Base-by-base conservation (phyloP, 176 grass and related monocot species). In the Zea mays region DNA sequence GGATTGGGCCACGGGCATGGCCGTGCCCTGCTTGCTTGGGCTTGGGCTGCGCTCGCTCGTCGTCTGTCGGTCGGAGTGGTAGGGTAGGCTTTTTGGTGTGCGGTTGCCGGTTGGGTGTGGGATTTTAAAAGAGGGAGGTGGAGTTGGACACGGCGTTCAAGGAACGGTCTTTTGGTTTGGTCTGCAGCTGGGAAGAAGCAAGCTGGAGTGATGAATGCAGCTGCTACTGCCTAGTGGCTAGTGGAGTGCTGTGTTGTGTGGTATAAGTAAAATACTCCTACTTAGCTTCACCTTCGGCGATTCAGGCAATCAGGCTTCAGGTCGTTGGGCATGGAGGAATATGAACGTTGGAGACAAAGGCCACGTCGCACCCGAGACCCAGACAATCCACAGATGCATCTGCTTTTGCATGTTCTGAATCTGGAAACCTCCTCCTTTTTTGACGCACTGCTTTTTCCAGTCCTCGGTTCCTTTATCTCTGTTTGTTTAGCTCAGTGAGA, bases 361-460 rank as follows among this genome's bases (percentile, higher is more conserved):
- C 16, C 10, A 13, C 41, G 72, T 45, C 1, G 6, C 41, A 43
- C 35, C 2, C 14, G n/a, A 10, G 8, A 9, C 65, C 60, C 10
- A 37, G 46, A 49, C 27, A 45, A 70, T 8, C 12, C 67, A 8
- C 63, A 9, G 2, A 5, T 54, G 69, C 33, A 65, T 58, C 79
- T 60, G 77, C 77, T 75, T 75, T 50, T 73, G 73, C 73, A 56
- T 46, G 72, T 54, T 78, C 66, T 65, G 79, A 82, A 86, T 82
- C 85, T 71, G 43, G 68, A 63, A 48, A 35, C 57, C 7, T 14
- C 40, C 9, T 36, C 0, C 3, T n/a, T 56, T 33, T 21, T 48
- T 68, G 49, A 59, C 62, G 59, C 7, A n/a, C 59, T 21, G 35
- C 78, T 81, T 62, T 62, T 68, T 51, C 1, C 42, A 42, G 8